Evolutionary conservation across 1,284 basidiomycete species (phyloP).

Genomic region (Termitomyces sp.): DNA sequence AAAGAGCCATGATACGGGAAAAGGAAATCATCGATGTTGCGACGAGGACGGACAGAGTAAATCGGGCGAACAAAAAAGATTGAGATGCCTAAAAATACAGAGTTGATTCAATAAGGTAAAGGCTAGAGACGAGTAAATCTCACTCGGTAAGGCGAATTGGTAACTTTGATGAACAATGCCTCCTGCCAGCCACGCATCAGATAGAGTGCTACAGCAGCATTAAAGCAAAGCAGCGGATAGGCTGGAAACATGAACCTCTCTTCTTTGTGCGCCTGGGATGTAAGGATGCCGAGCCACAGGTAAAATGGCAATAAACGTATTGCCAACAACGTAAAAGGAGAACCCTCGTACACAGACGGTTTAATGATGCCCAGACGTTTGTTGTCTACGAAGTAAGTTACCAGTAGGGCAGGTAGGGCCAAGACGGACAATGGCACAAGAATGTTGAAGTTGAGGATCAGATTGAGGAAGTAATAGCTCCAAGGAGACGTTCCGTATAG

Average conservation of each 20-base stretch:
- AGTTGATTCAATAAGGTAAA: constrained; percentile 1
- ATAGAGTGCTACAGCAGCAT: constrained; percentile 85
- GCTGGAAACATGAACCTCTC: constrained; percentile 97
- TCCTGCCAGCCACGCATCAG: constrained; percentile 85
- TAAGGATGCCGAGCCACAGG: constrained; percentile 81
- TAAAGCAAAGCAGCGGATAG: constrained; percentile 91
- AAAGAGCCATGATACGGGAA: constrained; percentile 76
- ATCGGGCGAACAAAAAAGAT: constrained; percentile 69
- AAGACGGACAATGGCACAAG: constrained; percentile 75
- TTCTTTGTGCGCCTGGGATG: constrained; percentile 90
- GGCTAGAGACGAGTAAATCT: constrained; percentile 19
- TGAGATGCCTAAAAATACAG: constrained; percentile 59
- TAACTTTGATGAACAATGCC: constrained; percentile 64
- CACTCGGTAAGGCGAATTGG: constrained; percentile 81
- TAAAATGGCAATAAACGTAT: constrained; percentile 84
- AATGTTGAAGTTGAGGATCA: constrained; percentile 92
- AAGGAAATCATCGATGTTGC: constrained; percentile 67
- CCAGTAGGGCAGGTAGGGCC: constrained; percentile 73
- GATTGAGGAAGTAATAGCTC: constrained; percentile 81
- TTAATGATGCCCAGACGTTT: constrained; percentile 71
- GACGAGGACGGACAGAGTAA: constrained; percentile 69
- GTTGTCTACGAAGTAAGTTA: constrained; percentile 75
- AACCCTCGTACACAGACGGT: constrained; percentile 55
- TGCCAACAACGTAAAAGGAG: constrained; percentile 72
- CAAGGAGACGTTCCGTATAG: constrained; percentile 92